Percentiles rank a stretch among this genome's conserved stretches.
Conservation (phyloP, 441 rosid genomes). For the Arabidopsis lyrata region DNA sequence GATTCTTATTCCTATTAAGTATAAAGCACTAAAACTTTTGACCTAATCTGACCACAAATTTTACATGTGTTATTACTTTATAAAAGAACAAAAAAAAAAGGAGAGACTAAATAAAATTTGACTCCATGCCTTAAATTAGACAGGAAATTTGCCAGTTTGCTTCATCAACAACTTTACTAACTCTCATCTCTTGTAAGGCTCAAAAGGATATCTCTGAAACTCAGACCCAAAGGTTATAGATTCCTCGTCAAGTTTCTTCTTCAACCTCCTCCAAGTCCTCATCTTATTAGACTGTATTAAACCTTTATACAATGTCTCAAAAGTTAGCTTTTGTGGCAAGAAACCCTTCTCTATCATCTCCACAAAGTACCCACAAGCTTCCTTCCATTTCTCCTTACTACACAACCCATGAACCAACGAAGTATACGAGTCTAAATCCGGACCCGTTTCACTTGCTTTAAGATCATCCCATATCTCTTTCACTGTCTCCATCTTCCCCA, state of each 20-base stretch:
- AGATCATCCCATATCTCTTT: slow-evolving; percentile 83
- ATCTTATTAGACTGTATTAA: slow-evolving; percentile 85
- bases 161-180: not conserved
- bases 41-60: no score
- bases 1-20: no score
- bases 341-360: slow-evolving; percentile 95
- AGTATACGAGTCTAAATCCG: slow-evolving; percentile 89
- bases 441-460: slow-evolving; percentile 61
- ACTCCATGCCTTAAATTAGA: no score
- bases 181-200: slow-evolving; percentile 79
- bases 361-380: slow-evolving; percentile 80
- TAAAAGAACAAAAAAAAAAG: no score
- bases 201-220: slow-evolving; percentile 71
- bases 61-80: no score
- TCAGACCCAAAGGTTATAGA: slow-evolving; percentile 78
- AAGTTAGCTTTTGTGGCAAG: slow-evolving; percentile 85
- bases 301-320: slow-evolving; percentile 82
- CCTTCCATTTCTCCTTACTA: slow-evolving; percentile 71
- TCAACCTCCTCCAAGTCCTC: slow-evolving; percentile 94
- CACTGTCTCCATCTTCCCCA: slow-evolving; percentile 61
- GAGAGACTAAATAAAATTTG: no score
- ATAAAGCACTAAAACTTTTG: no score
- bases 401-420: slow-evolving; percentile 75
- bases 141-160: not conserved
- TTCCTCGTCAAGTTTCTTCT: slow-evolving; percentile 87